Base-by-base conservation (phyloP, 1,284 basidiomycete species). In the Heliocybe sulcata region DNA sequence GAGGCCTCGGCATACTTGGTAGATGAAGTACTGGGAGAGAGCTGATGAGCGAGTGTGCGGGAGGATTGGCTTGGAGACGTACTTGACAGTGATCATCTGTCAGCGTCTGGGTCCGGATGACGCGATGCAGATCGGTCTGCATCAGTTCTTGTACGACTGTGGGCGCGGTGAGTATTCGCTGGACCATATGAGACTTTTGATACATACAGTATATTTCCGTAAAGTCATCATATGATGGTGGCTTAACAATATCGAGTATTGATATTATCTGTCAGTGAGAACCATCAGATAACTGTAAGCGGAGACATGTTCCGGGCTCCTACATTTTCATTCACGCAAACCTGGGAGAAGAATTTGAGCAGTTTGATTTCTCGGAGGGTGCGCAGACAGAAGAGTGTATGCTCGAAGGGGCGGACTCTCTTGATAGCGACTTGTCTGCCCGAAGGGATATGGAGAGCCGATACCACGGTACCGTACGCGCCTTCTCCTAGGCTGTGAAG, bases 51-150 rank as follows among this genome's bases (percentile, higher is more conserved):
- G 51, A 59, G 57, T 16, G 22, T 29, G 3, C 22, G 11, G 8
- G 16, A 12, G 6, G 6, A 42, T 20, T 20, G 19, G 19, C 38
- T 16, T 20, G 12, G 16, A 3, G 38, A 42, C 38, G 12, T 6
- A 42, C 38, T 16, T 42, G 38, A 16, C 38, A 42, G 19, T 42
- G 38, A 42, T 42, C 94, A 65, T 95, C 92, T 27, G 85, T 87
- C 51, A 95, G 77, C 58, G 90, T 83, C 65, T 94, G 92, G 1
- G 90, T 94, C 48, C 92, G 81, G 65, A 95, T 93, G 56, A 95
- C 92, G 19, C 92, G 84, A 69, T 95, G 92, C 64, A 95, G 74
- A 66, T 94, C 91, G 1, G 90, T 93, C 67, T 95, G 92, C 84
- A 94, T 93, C 51, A 94, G 76, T 69, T 94, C 92, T 68, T 93